Evolutionary conservation across 1,284 basidiomycete genomes (phyloP).

Genomic region (Cryptococcus wingfieldii): DNA sequence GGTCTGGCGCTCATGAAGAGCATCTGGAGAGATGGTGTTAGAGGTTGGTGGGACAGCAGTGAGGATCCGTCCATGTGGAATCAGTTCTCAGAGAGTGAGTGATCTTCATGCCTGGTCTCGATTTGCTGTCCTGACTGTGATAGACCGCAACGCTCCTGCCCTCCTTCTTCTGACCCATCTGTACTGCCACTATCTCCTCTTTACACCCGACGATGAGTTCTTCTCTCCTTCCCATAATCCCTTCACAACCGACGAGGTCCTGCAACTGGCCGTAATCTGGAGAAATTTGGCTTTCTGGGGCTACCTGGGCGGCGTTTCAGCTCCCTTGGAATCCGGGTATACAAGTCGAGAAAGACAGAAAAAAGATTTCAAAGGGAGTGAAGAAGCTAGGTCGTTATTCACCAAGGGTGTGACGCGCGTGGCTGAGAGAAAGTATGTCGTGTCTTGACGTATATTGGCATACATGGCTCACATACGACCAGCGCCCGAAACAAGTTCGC

Average conservation of each 20-base stretch:
- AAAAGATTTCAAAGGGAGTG: slow-evolving; percentile 51
- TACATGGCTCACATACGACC: slow-evolving; percentile 8
- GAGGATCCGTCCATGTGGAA: slow-evolving; percentile 53
- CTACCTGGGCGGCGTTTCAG: slow-evolving; percentile 52
- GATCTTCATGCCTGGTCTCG: background rate
- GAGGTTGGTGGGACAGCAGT: slow-evolving; percentile 51
- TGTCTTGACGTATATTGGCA: background rate
- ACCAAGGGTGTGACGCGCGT: slow-evolving; percentile 73
- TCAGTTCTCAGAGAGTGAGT: slow-evolving; percentile 50
- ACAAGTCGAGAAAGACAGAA: background rate
- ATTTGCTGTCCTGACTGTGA: background rate
- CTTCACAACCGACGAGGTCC: slow-evolving; percentile 75
- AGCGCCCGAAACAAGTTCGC: slow-evolving; percentile 80
- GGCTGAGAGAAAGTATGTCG: slow-evolving; percentile 77
- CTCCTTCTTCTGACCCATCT: slow-evolving; percentile 77
- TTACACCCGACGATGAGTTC: slow-evolving; percentile 97
- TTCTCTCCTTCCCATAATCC: slow-evolving; percentile 64
- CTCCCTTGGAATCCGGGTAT: background rate
- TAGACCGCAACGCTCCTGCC: slow-evolving; percentile 56
- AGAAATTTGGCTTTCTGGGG: slow-evolving; percentile 47
- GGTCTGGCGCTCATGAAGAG: slow-evolving; percentile 59
- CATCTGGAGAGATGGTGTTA: slow-evolving; percentile 66
- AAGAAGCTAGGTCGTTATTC: slow-evolving; percentile 63
- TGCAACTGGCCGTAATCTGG: slow-evolving; percentile 46
- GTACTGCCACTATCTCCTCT: slow-evolving; percentile 78